Base-by-base conservation (phyloP, 345 rosid species). In the Dovyalis caffra region DNA sequence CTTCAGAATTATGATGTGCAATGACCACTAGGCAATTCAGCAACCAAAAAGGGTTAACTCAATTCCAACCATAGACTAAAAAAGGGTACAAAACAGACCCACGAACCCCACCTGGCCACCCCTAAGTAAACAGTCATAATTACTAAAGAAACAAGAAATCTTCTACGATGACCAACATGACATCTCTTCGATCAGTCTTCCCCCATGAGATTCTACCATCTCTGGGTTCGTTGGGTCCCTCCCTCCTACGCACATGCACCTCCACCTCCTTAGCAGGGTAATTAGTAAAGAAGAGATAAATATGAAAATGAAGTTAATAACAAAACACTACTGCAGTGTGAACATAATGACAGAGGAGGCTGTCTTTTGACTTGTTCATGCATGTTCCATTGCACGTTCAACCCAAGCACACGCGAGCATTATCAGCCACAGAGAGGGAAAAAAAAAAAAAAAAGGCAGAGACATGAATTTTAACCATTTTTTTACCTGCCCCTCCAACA, bases 81-180 rank as follows among this genome's bases (percentile, higher is more conserved):
- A 78, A 58, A 57, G 6, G 72, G 64, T 68, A 75, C 68, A 72
- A 71, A 45, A 38, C 9, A 61, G 45, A n/a, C 35, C 32, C 51
- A 68, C 43, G 14, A 73, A 70, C 58, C 71, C 79, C 82, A 68
- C 71, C 57, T 21, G 6, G 47, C 14, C 73, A 82, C 69, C 77
- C 23, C 67, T 62, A 73, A 35, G 40, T 57, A 32, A 68, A 32
- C 53, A 72, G 35, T 29, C 21, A 56, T 31, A 14, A 43, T 38
- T 62, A 51, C 25, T 16, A 67, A n/a, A 15, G 2, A 31, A 53
- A n/a, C 32, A 43, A 47, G 12, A 58, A 66, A 77, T 66, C 37
- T 16, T 43, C 40, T 40, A 37, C 40, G 34, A 45, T 23, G 7
- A 10, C 68, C 2, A 33, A 43, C 47, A 43, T 40, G 47, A 40